Evolutionary conservation across 805 yeast species (phyloP).

Genomic region (Schwanniomyces occidentalis): DNA sequence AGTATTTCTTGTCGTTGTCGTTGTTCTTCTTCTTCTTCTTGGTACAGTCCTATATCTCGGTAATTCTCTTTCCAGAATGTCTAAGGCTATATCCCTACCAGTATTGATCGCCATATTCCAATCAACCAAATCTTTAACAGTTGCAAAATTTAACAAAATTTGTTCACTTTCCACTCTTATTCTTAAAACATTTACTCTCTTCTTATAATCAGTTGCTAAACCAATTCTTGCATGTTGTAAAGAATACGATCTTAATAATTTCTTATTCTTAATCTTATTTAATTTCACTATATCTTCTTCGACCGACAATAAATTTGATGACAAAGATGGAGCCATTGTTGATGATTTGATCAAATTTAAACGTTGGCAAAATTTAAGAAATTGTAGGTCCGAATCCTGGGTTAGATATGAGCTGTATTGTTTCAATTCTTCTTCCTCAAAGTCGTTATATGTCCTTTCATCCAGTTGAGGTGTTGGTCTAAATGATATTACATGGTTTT

Average conservation of each 20-base stretch:
- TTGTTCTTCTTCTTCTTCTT: constrained; percentile 57
- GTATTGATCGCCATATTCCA: constrained; percentile 76
- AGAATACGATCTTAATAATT: constrained; percentile 64
- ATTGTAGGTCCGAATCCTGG: constrained; percentile 25
- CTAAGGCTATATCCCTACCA: constrained; percentile 80
- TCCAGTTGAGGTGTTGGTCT: constrained; percentile 9
- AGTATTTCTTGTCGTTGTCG: background rate
- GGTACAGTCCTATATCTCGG: constrained; percentile 85
- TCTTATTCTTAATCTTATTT: constrained; percentile 15
- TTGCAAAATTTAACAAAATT: constrained; percentile 62
- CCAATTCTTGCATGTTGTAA: constrained; percentile 85
- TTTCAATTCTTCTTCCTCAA: constrained; percentile 10
- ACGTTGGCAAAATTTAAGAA: constrained; percentile 23
- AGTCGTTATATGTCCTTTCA: constrained; percentile 9
- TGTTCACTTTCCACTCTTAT: constrained; percentile 84
- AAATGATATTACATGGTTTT: constrained; percentile 24
- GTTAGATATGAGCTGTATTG: constrained; percentile 22
- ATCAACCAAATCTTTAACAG: constrained; percentile 64
- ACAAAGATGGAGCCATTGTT: constrained; percentile 6
- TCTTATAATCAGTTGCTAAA: constrained; percentile 79
- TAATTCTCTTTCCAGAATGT: constrained; percentile 65
- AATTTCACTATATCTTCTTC: constrained; percentile 1
- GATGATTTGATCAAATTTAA: too few relatives aligned
- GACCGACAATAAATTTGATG: background rate
- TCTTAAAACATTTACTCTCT: constrained; percentile 66